A percentile compares a stretch with the other conserved stretches of the same genome.
Evolutionary conservation across 1,139 yeast species (phyloP).

Genomic region (Hanseniaspora sp.): DNA sequence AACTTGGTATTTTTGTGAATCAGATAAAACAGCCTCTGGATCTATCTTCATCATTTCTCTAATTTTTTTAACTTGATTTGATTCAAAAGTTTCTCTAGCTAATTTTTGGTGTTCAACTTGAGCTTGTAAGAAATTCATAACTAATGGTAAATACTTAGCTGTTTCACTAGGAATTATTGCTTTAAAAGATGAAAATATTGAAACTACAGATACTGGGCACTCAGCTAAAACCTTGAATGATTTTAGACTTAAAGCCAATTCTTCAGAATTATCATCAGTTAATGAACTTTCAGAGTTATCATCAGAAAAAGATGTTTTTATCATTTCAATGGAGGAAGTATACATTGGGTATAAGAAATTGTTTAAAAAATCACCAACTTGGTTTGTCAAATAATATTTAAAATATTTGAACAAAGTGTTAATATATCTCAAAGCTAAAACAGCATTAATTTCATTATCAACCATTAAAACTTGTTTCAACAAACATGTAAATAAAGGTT

Average conservation of each 20-base stretch:
- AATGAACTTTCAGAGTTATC: too few species aligned
- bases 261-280: not conserved
- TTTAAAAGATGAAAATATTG: conserved; percentile 78
- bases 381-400: conserved; percentile 54
- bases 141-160: conserved; percentile 70
- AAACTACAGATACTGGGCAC: conserved; percentile 93
- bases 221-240: conserved; percentile 91
- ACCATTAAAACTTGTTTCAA: conserved; percentile 44
- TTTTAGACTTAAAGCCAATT: conserved; percentile 35
- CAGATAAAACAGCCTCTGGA: not conserved
- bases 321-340: conserved; percentile 68
- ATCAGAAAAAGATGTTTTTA: conserved; percentile 45
- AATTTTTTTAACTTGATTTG: conserved; percentile 55
- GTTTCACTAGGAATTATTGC: conserved; percentile 59
- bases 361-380: conserved; percentile 69
- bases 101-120: conserved; percentile 68
- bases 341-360: conserved; percentile 60
- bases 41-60: conserved; percentile 24
- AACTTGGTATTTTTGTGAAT: conserved; percentile 5
- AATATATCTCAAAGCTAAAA: conserved; percentile 75
- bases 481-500: conserved; percentile 6
- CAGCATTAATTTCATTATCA: conserved; percentile 95
- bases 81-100: conserved; percentile 53
- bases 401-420: conserved; percentile 84
- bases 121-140: conserved; percentile 59